Evolutionary conservation across 495 filamentous ascomycete genomes (phyloP), one percentile per base, ranked within the genome.

Genomic region (Platismatia glauca): DNA sequence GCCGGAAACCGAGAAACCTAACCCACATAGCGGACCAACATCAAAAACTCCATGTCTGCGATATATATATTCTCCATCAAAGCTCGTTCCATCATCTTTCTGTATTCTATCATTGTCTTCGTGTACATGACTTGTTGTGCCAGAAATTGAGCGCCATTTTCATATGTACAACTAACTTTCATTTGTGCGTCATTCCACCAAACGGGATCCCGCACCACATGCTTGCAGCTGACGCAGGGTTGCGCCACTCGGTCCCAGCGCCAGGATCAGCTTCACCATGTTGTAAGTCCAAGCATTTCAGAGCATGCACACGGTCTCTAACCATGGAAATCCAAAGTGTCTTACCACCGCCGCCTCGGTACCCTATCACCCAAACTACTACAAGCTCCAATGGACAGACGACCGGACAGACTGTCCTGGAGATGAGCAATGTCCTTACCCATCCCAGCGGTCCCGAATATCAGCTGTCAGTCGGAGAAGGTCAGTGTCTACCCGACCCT

Each of bases 401-500:
- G 43, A 57, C 37, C 8, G 24, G 18, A 9, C 44, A 37, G 35
- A 87, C 87, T 15, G 83, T 93, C 66, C 84, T 94, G 67, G 94
- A 98, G 78, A 96, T 92, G 57, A 95, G 91, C 74, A 97, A 97
- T 68, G 84, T 84, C 33, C 79, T 98, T 61, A 80, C 80, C 43
- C 88, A 90, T 72, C 91, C 91, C 22, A 82, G 84, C 56, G 88
- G 88, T 37, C 85, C 90, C 44, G 87, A 92, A 65, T 84, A 84
- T 69, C 87, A 90, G 71, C 82, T 98, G 60, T 85, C 95, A 57
- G 92, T 90, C 39, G 94, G 94, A 74, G 94, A 98, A 86, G 94
- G 48, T 52, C 4, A 52, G 48, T 91, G 91, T 75, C 52, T n/a
- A 73, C 60, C 62, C 29, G 22, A 20, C 22, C 61, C 52, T 20